Evolutionary conservation across 129 eudicot species (phyloP).

Genomic region (Saussurea involucrata): DNA sequence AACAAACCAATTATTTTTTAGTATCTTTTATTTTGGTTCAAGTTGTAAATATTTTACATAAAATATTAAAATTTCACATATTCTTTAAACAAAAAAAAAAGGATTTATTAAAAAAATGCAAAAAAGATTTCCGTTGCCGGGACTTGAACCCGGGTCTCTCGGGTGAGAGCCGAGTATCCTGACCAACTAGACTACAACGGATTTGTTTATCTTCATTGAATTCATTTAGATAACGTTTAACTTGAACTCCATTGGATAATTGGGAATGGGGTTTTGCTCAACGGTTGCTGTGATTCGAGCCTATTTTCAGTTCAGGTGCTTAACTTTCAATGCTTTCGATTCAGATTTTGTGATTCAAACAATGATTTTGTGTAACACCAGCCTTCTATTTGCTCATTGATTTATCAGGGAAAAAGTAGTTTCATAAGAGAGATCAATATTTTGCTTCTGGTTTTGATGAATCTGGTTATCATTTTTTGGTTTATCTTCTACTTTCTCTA

Average conservation of each 20-base stretch:
- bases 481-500: too few species aligned
- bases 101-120: background rate
- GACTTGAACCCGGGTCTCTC: conserved; percentile 99
- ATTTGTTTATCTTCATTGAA: background rate
- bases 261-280: too few species aligned
- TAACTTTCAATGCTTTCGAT: background rate
- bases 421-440: too few species aligned
- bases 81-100: too few species aligned
- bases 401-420: too few species aligned
- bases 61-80: background rate
- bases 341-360: background rate
- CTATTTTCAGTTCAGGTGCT: too few species aligned
- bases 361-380: background rate
- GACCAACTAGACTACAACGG: conserved; percentile 99
- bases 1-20: too few species aligned
- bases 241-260: background rate
- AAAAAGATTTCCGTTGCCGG: conserved; percentile 78
- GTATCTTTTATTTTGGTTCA: background rate
- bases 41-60: too few species aligned
- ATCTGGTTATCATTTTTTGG: background rate
- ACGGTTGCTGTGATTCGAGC: too few species aligned
- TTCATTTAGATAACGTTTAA: background rate
- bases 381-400: background rate
- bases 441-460: background rate
- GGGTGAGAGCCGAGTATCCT: conserved; percentile 99